Conservation (phyloP, 805 yeast genomes). For the Grigorovia transvaalensis region DNA sequence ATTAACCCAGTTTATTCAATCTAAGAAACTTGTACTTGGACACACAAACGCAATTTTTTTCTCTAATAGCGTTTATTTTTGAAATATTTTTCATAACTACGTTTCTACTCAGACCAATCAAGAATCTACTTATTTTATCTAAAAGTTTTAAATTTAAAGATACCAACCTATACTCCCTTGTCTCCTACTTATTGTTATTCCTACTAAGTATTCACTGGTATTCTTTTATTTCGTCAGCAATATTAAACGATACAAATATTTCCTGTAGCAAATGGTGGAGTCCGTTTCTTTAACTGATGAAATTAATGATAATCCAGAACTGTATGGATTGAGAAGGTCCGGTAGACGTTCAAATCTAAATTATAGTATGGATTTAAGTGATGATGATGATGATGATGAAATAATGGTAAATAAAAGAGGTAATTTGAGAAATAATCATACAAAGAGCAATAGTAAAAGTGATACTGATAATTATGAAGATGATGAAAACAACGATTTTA, state of each 20-base stretch:
- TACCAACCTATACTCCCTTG: too few species aligned
- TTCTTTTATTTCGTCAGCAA: not conserved
- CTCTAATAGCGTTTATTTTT: too few species aligned
- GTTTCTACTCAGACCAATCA: too few species aligned
- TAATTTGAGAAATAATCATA: constrained; percentile 9
- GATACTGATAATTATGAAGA: constrained; percentile 22
- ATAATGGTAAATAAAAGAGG: constrained; percentile 1
- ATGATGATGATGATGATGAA: constrained; percentile 27
- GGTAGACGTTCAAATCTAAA: constrained; percentile 36
- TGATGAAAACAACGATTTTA: constrained; percentile 22
- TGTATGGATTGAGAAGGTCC: constrained; percentile 75
- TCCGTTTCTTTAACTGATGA: not conserved
- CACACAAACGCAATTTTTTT: too few species aligned
- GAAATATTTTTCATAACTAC: too few species aligned
- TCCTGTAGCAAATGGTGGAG: not conserved
- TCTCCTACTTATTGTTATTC: too few species aligned
- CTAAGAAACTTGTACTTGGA: too few species aligned
- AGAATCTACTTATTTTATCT: too few species aligned
- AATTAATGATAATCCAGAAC: constrained; percentile 48
- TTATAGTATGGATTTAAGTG: constrained; percentile 16
- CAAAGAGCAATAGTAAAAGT: constrained; percentile 16
- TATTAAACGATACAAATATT: not conserved
- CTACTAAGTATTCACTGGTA: too few species aligned
- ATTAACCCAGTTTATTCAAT: too few species aligned
- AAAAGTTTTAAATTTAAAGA: too few species aligned